phyloP scores from a whole-genome alignment of 495 filamentous ascomycete species.

The Talaromyces ruber region DNA sequence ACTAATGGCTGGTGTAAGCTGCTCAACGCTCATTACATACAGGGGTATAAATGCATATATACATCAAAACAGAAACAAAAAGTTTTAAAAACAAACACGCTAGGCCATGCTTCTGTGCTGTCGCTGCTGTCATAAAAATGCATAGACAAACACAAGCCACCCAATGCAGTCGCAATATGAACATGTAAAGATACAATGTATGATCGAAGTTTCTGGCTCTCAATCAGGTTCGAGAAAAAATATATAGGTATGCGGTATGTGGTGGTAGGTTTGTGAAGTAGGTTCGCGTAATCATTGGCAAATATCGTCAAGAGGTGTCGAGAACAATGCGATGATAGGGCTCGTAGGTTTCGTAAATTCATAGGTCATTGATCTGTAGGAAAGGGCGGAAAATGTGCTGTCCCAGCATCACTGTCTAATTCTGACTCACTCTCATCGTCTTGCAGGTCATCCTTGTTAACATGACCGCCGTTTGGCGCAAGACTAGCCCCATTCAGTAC shows the following conservation, averaged over 20 bases:
- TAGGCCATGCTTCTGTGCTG: neutral
- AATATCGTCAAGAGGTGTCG: neutral
- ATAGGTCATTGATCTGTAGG: neutral
- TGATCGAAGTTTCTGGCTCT: neutral
- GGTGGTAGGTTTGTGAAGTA: neutral
- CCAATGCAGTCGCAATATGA: neutral
- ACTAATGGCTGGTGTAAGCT: neutral
- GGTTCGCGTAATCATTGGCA: neutral
- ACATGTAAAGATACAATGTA: neutral
- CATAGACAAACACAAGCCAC: neutral
- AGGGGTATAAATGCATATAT: slow-evolving; percentile 1
- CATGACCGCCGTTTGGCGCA: slow-evolving; percentile 5
- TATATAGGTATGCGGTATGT: neutral
- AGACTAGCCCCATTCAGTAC: slow-evolving; percentile 12
- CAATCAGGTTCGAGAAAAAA: neutral
- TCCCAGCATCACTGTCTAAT: slow-evolving; percentile 8
- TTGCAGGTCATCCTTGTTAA: slow-evolving; percentile 7
- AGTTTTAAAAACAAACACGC: too few species aligned
- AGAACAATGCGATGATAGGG: neutral
- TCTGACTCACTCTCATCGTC: slow-evolving; percentile 7
- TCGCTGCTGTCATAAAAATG: neutral
- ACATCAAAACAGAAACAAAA: slow-evolving; percentile 1
- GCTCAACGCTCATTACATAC: neutral
- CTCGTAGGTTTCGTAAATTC: neutral
- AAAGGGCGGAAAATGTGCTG: slow-evolving; percentile 7